phyloP scores from a whole-genome alignment of 148 eudicot genomes.

The Camellia japonica region DNA sequence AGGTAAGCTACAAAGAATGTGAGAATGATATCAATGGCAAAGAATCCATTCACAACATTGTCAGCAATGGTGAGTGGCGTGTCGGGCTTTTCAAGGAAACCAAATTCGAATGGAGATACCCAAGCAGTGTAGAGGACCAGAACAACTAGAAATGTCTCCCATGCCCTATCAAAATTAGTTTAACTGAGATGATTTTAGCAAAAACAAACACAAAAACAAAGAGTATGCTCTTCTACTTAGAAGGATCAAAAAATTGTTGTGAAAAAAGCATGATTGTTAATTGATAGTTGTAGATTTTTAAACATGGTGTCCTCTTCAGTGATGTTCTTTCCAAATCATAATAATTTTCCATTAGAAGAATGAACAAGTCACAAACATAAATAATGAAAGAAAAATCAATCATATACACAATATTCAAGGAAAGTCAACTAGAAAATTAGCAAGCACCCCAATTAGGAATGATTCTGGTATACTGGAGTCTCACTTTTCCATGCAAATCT shows the following conservation, averaged over 20 bases:
- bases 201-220: no score
- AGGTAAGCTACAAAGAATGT: slow-evolving; percentile 42
- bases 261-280: no score
- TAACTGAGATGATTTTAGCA: no score
- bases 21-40: slow-evolving; percentile 49
- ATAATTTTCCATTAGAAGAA: background rate
- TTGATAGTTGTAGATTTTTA: no score
- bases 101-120: no score
- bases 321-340: background rate
- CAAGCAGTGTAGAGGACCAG: no score
- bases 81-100: no score
- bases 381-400: background rate
- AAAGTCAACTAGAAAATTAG: background rate
- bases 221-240: no score
- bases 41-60: slow-evolving; percentile 58
- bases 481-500: background rate
- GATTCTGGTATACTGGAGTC: background rate
- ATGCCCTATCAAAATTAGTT: no score
- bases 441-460: background rate
- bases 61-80: slow-evolving; percentile 33
- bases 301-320: no score
- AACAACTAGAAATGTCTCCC: no score
- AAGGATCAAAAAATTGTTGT: no score
- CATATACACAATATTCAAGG: background rate
- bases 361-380: background rate